Percentiles rank a stretch among this genome's conserved stretches.
phyloP scores from a whole-genome alignment of 495 filamentous ascomycete genomes.

The Aspergillus campestris region DNA sequence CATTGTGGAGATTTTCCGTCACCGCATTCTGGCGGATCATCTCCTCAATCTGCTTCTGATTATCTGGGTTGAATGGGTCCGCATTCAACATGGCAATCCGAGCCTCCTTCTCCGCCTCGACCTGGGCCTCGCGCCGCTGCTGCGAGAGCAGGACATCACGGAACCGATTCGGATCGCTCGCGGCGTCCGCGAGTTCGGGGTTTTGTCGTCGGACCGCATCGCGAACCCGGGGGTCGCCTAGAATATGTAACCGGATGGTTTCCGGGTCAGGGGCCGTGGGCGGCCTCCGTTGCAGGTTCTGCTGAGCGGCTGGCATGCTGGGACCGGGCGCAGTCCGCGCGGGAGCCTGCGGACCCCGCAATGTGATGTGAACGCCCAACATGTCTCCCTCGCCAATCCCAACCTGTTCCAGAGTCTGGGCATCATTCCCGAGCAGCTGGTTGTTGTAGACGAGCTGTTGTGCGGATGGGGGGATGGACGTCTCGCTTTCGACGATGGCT shows the following conservation, averaged over 20 bases:
- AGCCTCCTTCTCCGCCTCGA: slow-evolving; percentile 66
- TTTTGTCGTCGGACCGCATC: slow-evolving; percentile 57
- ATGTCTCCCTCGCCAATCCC: slow-evolving; percentile 85
- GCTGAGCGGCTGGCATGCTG: slow-evolving; percentile 26
- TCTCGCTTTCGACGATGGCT: slow-evolving; percentile 65
- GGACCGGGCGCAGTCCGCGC: slow-evolving; percentile 13
- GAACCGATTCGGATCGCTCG: slow-evolving; percentile 74
- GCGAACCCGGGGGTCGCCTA: slow-evolving; percentile 67
- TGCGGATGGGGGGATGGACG: slow-evolving; percentile 37
- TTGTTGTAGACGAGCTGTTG: slow-evolving; percentile 81
- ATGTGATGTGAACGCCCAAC: slow-evolving; percentile 71
- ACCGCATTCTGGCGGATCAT: slow-evolving; percentile 91
- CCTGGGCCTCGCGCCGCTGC: slow-evolving; percentile 57
- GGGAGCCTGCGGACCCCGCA: slow-evolving; percentile 15
- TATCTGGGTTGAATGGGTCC: slow-evolving; percentile 85
- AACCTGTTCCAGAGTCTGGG: slow-evolving; percentile 72
- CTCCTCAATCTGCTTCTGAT: slow-evolving; percentile 90
- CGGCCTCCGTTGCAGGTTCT: slow-evolving; percentile 31
- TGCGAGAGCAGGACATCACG: slow-evolving; percentile 56
- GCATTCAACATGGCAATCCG: slow-evolving; percentile 74
- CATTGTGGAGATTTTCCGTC: slow-evolving; percentile 88
- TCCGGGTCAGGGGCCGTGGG: slow-evolving; percentile 59
- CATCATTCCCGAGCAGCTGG: slow-evolving; percentile 64
- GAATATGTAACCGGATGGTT: slow-evolving; percentile 68
- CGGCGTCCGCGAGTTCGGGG: slow-evolving; percentile 65